These are phyloP conservation scores for Aspergillus fructus DNA, from an alignment of 2,329 filamentous ascomycete species.

Conservation along the genomic window DNA sequence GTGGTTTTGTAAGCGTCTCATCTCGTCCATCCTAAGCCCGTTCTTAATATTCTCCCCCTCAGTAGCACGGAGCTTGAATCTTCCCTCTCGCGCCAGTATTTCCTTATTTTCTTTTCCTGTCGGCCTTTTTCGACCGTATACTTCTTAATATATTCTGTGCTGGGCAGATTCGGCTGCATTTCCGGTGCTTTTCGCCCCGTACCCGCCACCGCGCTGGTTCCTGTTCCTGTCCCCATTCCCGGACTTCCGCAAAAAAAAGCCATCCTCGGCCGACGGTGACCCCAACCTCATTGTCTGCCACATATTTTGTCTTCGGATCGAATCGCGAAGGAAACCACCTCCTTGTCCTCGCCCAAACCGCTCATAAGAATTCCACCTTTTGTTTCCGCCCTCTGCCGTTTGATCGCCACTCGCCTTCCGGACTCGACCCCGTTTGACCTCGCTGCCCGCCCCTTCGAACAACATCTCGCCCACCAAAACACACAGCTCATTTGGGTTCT, in stretches of 20 bases:
- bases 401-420: conserved; percentile 1
- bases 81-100: background rate
- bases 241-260: conserved; percentile 5
- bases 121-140: background rate
- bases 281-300: background rate
- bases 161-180: background rate
- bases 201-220: conserved; percentile 1
- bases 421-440: conserved; percentile 3
- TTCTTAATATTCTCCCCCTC: conserved; percentile 1
- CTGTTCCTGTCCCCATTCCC: conserved; percentile 9
- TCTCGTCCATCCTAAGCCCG: background rate
- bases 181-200: conserved; percentile 2
- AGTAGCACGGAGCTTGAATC: background rate
- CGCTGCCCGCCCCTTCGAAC: conserved; percentile 2
- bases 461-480: background rate
- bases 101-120: background rate
- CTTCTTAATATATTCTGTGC: background rate
- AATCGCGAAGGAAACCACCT: background rate
- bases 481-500: background rate
- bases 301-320: conserved; percentile 1
- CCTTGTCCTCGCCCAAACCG: background rate
- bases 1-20: background rate
- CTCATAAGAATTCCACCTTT: background rate
- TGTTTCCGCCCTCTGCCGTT: background rate
- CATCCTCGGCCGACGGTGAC: conserved; percentile 1